Evolutionary conservation across 2,329 filamentous ascomycete genomes (phyloP).

Genomic region (Alternaria metachromatica): DNA sequence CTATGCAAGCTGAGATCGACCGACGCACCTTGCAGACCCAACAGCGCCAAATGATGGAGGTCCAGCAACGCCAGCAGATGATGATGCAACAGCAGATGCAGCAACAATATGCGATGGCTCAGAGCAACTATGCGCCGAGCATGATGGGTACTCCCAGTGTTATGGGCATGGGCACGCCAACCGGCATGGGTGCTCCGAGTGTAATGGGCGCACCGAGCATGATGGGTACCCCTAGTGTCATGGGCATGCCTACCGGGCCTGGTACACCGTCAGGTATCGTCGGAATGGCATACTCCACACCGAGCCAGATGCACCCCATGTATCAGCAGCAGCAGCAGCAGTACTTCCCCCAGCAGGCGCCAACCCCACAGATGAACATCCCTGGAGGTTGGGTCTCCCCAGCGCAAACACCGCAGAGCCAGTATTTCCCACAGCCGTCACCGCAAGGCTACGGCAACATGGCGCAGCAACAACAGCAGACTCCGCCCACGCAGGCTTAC

Average conservation of each 20-base stretch:
- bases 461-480: slow-evolving; percentile 9
- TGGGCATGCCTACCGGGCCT: slow-evolving; percentile 24
- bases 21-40: slow-evolving; percentile 41
- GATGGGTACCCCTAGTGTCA: slow-evolving; percentile 32
- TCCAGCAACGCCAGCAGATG: slow-evolving; percentile 32
- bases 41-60: slow-evolving; percentile 34
- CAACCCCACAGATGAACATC: slow-evolving; percentile 34
- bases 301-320: slow-evolving; percentile 36
- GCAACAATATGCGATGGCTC: slow-evolving; percentile 32
- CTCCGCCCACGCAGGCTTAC: slow-evolving; percentile 9
- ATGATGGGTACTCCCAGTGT: slow-evolving; percentile 31
- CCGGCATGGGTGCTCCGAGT: slow-evolving; percentile 19
- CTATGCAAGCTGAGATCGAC: slow-evolving; percentile 48
- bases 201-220: slow-evolving; percentile 31
- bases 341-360: slow-evolving; percentile 37
- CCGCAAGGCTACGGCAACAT: slow-evolving; percentile 38
- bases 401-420: slow-evolving; percentile 12
- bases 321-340: slow-evolving; percentile 35
- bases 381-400: slow-evolving; percentile 39
- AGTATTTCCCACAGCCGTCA: slow-evolving; percentile 26
- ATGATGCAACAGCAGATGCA: slow-evolving; percentile 36
- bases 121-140: slow-evolving; percentile 30
- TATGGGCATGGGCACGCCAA: slow-evolving; percentile 26
- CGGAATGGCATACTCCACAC: slow-evolving; percentile 38
- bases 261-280: slow-evolving; percentile 23